These are phyloP conservation scores for Alternaria alternata DNA, from an alignment of 2,329 filamentous ascomycete species.

Conservation along the genomic window DNA sequence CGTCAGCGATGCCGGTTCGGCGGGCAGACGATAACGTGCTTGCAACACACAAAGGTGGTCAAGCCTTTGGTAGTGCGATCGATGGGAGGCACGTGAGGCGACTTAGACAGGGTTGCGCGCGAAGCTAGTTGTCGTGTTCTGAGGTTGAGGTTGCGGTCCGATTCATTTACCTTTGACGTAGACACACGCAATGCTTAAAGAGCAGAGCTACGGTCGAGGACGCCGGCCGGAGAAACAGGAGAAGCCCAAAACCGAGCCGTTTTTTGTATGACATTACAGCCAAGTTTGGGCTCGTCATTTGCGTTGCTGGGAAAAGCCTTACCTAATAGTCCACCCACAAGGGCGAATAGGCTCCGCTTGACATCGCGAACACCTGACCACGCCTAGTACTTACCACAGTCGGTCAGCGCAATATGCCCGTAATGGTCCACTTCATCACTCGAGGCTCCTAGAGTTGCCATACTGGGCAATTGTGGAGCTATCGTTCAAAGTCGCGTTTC, in stretches of 20 bases:
- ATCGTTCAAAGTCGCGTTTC: constrained; percentile 10
- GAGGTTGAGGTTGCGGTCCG: constrained; percentile 14
- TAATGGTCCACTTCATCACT: constrained; percentile 24
- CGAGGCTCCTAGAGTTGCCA: constrained; percentile 12
- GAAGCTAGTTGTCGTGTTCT: constrained; percentile 14
- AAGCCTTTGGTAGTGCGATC: constrained; percentile 26
- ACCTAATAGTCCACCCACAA: constrained; percentile 44
- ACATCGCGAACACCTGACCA: constrained; percentile 39
- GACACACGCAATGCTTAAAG: constrained; percentile 8
- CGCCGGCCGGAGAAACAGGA: constrained; percentile 46
- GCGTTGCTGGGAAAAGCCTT: constrained; percentile 40
- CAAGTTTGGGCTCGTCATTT: constrained; percentile 36
- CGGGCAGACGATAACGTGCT: constrained; percentile 29
- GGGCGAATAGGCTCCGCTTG: constrained; percentile 46
- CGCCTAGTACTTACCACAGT: constrained; percentile 23
- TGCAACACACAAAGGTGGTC: constrained; percentile 12
- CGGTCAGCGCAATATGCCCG: constrained; percentile 31
- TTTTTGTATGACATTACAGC: constrained; percentile 39
- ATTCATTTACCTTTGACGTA: constrained; percentile 16
- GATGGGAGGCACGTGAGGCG: constrained; percentile 34
- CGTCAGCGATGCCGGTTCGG: constrained; percentile 34
- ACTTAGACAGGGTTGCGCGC: constrained; percentile 34
- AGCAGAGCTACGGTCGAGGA: constrained; percentile 18
- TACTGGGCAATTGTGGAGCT: constrained; percentile 13
- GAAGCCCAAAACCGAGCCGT: constrained; percentile 32